phyloP scores from a whole-genome alignment of 345 rosid genomes.

The Murraya paniculata region DNA sequence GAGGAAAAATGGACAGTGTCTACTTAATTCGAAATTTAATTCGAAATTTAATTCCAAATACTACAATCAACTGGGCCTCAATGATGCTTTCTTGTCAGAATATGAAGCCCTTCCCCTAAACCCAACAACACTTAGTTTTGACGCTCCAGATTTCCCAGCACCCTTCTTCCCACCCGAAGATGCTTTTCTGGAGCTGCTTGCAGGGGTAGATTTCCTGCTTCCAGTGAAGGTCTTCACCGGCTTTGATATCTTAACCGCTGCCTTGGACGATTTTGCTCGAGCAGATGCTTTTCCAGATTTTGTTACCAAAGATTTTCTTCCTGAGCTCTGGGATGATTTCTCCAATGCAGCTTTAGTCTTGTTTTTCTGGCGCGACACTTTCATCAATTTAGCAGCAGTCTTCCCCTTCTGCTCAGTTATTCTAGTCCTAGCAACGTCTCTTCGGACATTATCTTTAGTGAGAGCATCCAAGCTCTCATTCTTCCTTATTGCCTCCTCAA shows the following conservation, averaged over 20 bases:
- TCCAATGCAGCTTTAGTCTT: conserved; percentile 25
- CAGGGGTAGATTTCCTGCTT: conserved; percentile 13
- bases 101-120: conserved; percentile 63
- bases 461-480: conserved; percentile 86
- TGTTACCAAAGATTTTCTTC: conserved; percentile 31
- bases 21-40: neutral
- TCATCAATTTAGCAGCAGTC: conserved; percentile 41
- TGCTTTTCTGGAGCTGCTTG: conserved; percentile 20
- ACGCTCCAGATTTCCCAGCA: conserved; percentile 21
- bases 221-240: conserved; percentile 16
- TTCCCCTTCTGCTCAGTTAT: conserved; percentile 64
- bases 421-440: conserved; percentile 61
- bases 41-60: neutral
- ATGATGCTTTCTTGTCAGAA: conserved; percentile 35
- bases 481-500: conserved; percentile 78
- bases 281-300: conserved; percentile 38
- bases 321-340: conserved; percentile 26
- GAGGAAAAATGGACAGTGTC: neutral
- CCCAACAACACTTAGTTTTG: conserved; percentile 70
- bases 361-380: conserved; percentile 42
- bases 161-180: conserved; percentile 27
- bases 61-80: conserved; percentile 35
- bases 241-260: conserved; percentile 23
- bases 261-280: conserved; percentile 39
- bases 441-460: conserved; percentile 53